Base-by-base conservation (phyloP, 1,284 basidiomycete species). In the Mycosarcoma maydis region DNA sequence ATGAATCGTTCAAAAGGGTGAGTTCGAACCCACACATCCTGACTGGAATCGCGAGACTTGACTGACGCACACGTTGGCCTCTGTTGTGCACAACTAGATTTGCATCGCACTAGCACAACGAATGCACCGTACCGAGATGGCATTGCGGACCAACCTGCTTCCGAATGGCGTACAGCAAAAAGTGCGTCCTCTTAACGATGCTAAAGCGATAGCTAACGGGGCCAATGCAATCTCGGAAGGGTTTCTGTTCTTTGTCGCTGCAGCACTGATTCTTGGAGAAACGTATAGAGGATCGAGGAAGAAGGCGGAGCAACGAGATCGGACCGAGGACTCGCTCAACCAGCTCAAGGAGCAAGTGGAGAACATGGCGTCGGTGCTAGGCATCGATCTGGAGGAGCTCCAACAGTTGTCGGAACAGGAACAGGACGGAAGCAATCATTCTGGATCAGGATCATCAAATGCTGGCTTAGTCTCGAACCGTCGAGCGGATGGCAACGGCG, bases 111-210 rank as follows among this genome's bases (percentile, higher is more conserved):
- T 80, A 10, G 79, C 76, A 4, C 78, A 81, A 42, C 30, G 42
- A 4, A 75, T 80, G 70, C 75, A 81, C 37, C 70, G 76, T 3
- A 73, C 67, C 19, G 80, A 81, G 49, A 77, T 77, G 71, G 72
- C 72, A 0, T 36, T 80, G 27, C 55, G 76, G 2, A 50, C 58
- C 27, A 78, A 78, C 29, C 53, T 81, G n/a, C 55, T 80, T 9
- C 65, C 67, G 6, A 61, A 66, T 22, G 69, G 61, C 10, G 66
- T 49, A 9, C 49, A 57, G 24, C 72, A 73, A 22, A 80, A 80
- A 45, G 67, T 80, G 14, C 67, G 80, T 8, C 80, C 80, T 6
- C 61, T 81, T 46, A 81, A 80, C 55, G 80, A 81, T 55, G 68
- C 74, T 44, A 80, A 79, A 53, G 75, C 73, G 23, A 70, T 75